A percentile compares a stretch with the other conserved stretches of the same genome.
These are phyloP conservation scores for Trypanosoma brucei DNA, from an alignment of 208 protist species.

Conservation along the genomic window DNA sequence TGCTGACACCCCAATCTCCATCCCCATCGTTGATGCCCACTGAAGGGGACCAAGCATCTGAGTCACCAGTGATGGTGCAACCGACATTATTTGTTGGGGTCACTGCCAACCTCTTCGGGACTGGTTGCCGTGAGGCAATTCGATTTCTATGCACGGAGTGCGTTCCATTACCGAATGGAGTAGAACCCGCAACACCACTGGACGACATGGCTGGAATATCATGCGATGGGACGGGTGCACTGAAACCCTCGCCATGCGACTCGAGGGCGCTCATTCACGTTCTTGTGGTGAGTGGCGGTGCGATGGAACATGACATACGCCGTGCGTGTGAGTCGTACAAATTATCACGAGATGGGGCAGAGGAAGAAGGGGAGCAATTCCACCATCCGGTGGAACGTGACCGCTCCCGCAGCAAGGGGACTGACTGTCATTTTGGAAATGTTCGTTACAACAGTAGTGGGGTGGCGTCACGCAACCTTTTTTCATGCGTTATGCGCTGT, in stretches of 20 bases:
- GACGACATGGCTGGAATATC: slow-evolving; percentile 9
- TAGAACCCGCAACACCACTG: slow-evolving; percentile 14
- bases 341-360: slow-evolving; percentile 34
- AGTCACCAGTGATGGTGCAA: slow-evolving; percentile 20
- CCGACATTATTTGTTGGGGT: slow-evolving; percentile 69
- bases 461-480: slow-evolving; percentile 20
- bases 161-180: slow-evolving; percentile 25
- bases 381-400: no score
- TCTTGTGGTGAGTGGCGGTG: slow-evolving; percentile 81
- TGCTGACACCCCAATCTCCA: slow-evolving; percentile 50
- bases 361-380: not conserved
- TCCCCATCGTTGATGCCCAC: slow-evolving; percentile 22
- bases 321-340: slow-evolving; percentile 58
- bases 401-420: no score
- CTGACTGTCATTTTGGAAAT: slow-evolving; percentile 50
- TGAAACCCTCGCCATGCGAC: slow-evolving; percentile 3
- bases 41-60: not conserved
- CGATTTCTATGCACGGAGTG: slow-evolving; percentile 76
- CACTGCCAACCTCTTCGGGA: slow-evolving; percentile 77
- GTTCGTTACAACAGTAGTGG: slow-evolving; percentile 30
- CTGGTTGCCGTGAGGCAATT: slow-evolving; percentile 74
- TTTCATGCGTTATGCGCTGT: slow-evolving; percentile 51
- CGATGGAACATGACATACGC: slow-evolving; percentile 85
- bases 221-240: not conserved
- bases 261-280: slow-evolving; percentile 31